Base-by-base conservation (phyloP, 2,329 filamentous ascomycete genomes). In the Scedosporium dehoogii region DNA sequence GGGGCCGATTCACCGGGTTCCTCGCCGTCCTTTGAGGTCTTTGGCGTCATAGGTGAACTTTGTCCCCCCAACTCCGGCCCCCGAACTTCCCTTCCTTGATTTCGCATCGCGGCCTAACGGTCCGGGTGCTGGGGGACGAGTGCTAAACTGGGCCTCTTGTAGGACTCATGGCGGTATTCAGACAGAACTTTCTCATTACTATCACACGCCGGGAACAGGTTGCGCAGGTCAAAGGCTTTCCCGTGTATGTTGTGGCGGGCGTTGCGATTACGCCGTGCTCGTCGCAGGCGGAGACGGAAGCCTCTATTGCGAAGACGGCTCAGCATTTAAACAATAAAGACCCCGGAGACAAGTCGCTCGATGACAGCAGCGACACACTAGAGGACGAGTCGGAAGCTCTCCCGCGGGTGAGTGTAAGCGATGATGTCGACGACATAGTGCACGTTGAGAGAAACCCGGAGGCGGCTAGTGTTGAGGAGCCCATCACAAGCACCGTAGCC, bases 171-270 rank as follows among this genome's bases (percentile, higher is more conserved):
- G 91, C 87, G 42, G 84, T 97, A 64, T 90, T 92, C 23, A 89
- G 86, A 44, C 83, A 87, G 29, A 90, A 86, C 66, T 97, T 93
- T 74, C 83, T 99, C 6, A 84, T 99, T 63, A 88, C 91, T 10
- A 96, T 99, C 69, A 92, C 88, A 23, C 85, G 86, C 63, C 89
- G 93, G 57, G 85, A 96, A 69, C 90, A 96, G 73, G 92, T 97
- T 59, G 94, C 94, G 3, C 88, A 92, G 66, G 86, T 97, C 59
- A 86, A 87, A 66, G 91, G 91, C 5, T 87, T 84, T 62, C 88
- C 92, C 0, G 79, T 97, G 62, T 99, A 96, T 73, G 87, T 91
- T 46, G 85, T 97, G 64, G 94, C 89, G 53, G 91, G 96, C 68
- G 90, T 97, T 38, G 88, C 91, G 6, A 78, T 97, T n/a, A 96